phyloP scores from a whole-genome alignment of 768 basidiomycete genomes.

The Tylopilus plumbeoviolaceoides region DNA sequence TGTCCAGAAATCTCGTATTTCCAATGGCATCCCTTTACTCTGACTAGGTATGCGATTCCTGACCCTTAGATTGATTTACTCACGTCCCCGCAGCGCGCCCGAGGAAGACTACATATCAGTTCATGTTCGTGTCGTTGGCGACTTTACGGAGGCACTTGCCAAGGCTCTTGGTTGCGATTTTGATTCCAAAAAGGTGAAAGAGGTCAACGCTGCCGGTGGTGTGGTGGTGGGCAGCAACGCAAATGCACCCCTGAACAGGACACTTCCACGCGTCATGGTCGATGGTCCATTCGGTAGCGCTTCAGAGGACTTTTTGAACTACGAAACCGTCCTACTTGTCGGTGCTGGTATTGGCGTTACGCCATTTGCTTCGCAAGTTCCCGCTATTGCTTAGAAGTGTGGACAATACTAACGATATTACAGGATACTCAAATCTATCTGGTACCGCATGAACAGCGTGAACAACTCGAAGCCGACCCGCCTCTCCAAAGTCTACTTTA shows the following conservation, averaged over 20 bases:
- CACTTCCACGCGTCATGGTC: constrained; percentile 90
- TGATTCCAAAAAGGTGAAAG: constrained; percentile 47
- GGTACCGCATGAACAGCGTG: constrained; percentile 95
- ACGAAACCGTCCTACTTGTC: constrained; percentile 83
- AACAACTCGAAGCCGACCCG: constrained; percentile 70
- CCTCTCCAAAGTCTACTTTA: constrained; percentile 89
- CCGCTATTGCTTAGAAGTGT: not conserved
- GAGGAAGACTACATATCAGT: constrained; percentile 95
- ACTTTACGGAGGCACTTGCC: constrained; percentile 83
- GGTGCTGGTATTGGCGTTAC: constrained; percentile 97
- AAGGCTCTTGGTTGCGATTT: constrained; percentile 84
- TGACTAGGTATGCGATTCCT: constrained; percentile 55
- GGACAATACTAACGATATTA: constrained; percentile 2
- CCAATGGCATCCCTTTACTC: constrained; percentile 97
- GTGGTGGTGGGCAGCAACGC: constrained; percentile 56
- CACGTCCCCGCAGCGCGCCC: constrained; percentile 56
- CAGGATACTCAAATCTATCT: constrained; percentile 84
- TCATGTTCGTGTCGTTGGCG: constrained; percentile 89
- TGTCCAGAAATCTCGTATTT: constrained; percentile 92
- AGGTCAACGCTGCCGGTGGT: constrained; percentile 43
- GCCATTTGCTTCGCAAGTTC: constrained; percentile 85
- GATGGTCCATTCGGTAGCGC: constrained; percentile 95
- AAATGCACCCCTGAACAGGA: constrained; percentile 61
- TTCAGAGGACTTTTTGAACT: constrained; percentile 87
- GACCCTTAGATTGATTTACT: not conserved